These are phyloP conservation scores for Pseudozyma pruni DNA, from an alignment of 1,284 basidiomycete species.

Conservation along the genomic window DNA sequence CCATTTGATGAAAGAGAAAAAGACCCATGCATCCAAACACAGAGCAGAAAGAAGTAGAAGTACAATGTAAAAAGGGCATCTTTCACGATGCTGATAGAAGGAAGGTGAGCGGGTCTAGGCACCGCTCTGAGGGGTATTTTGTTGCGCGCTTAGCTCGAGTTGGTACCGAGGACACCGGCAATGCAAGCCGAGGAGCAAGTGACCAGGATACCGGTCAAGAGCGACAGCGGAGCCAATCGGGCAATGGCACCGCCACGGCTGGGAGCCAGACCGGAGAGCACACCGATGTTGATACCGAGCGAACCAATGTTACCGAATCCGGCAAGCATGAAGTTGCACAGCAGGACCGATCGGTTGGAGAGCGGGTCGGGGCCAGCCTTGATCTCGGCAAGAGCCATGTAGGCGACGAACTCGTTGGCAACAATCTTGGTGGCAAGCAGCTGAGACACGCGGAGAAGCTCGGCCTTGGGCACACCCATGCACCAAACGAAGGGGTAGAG, in stretches of 20 bases:
- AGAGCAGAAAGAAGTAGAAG: slow-evolving; percentile 13
- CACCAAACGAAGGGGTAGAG: slow-evolving; percentile 80
- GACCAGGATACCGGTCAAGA: slow-evolving; percentile 67
- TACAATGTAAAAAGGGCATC: slow-evolving; percentile 9
- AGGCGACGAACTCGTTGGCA: slow-evolving; percentile 83
- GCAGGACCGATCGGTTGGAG: slow-evolving; percentile 77
- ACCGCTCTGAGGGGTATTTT: neutral
- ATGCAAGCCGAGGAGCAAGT: slow-evolving; percentile 69
- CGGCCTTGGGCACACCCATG: slow-evolving; percentile 72
- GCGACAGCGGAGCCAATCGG: slow-evolving; percentile 76
- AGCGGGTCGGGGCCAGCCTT: slow-evolving; percentile 71
- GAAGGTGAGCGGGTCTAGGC: neutral
- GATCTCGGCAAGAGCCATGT: slow-evolving; percentile 69
- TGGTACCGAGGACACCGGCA: slow-evolving; percentile 66
- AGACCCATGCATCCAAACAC: slow-evolving; percentile 34
- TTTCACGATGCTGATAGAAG: slow-evolving; percentile 12
- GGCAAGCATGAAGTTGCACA: slow-evolving; percentile 84
- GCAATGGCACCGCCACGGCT: slow-evolving; percentile 78
- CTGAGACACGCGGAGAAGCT: slow-evolving; percentile 69
- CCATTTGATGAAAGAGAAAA: slow-evolving; percentile 7
- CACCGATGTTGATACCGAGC: slow-evolving; percentile 89
- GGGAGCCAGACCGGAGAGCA: slow-evolving; percentile 84
- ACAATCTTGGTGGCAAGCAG: slow-evolving; percentile 87
- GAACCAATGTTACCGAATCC: slow-evolving; percentile 84
- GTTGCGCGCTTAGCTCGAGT: slow-evolving; percentile 5